Evolutionary conservation across 2,329 filamentous ascomycete species (phyloP).

Genomic region (Hymenoscyphus fructigenus): DNA sequence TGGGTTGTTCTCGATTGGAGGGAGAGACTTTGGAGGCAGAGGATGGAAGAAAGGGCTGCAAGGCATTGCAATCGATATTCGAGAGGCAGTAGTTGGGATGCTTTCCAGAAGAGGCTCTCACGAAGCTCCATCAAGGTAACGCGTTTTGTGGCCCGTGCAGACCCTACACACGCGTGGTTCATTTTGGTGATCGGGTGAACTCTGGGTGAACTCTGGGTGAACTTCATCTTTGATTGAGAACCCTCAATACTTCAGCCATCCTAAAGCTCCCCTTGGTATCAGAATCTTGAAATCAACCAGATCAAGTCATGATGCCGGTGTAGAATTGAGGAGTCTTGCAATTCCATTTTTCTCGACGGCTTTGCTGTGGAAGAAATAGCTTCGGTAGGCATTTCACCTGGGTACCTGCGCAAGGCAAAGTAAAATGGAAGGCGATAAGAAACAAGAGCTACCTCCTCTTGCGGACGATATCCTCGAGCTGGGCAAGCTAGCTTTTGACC

Average conservation of each 20-base stretch:
- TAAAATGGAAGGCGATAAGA: conserved; percentile 3
- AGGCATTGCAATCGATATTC: conserved; percentile 30
- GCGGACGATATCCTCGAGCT: conserved; percentile 31
- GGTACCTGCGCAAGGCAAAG: neutral
- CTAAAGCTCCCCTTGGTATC: too few relatives aligned
- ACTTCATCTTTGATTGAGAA: too few relatives aligned
- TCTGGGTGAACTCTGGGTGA: too few relatives aligned
- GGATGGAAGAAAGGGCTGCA: conserved; percentile 9
- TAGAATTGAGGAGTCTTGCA: neutral
- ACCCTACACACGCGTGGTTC: neutral
- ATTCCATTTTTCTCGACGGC: neutral
- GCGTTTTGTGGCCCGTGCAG: neutral
- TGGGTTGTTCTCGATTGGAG: conserved; percentile 21
- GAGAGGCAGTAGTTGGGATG: conserved; percentile 25
- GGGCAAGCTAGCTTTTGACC: conserved; percentile 35
- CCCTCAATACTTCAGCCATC: too few relatives aligned
- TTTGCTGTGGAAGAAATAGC: too few relatives aligned
- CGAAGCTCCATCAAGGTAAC: neutral
- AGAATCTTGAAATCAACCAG: neutral
- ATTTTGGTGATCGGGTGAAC: too few relatives aligned
- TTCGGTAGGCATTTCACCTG: too few relatives aligned
- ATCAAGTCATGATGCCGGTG: neutral
- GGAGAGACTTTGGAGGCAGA: conserved; percentile 15
- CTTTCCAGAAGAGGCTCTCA: conserved; percentile 16
- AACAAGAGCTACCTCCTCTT: conserved; percentile 26